Evolutionary conservation across 108 stramenopile species (phyloP).

Genomic region (Tribonema minus): DNA sequence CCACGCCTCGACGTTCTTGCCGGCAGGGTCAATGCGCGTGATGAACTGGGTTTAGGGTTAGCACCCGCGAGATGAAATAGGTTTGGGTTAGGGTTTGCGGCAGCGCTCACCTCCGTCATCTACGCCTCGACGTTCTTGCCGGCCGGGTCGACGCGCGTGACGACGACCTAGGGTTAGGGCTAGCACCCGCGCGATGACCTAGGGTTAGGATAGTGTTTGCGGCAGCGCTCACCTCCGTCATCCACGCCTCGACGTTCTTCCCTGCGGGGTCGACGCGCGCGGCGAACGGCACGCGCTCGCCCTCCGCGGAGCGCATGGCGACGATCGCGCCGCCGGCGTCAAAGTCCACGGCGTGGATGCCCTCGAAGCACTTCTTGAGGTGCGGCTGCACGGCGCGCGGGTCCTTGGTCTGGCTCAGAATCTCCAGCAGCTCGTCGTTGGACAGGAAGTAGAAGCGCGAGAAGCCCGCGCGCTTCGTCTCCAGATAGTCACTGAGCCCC

Average conservation of each 20-base stretch:
- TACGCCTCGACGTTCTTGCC: constrained; percentile 66
- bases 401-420: constrained; percentile 53
- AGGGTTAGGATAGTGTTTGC: no score
- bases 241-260: constrained; percentile 66
- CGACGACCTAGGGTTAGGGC: no score
- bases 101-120: constrained; percentile 54
- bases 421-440: constrained; percentile 62
- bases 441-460: constrained; percentile 56
- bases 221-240: constrained; percentile 49
- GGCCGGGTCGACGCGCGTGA: no score
- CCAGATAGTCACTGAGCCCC: constrained; percentile 55
- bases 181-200: no score
- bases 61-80: no score
- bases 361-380: constrained; percentile 50
- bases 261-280: constrained; percentile 47
- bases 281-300: constrained; percentile 51
- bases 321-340: constrained; percentile 50
- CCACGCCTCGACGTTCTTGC: constrained; percentile 67
- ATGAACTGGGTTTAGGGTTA: no score
- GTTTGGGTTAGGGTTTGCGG: no score
- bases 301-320: constrained; percentile 55
- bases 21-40: no score
- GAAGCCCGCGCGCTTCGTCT: constrained; percentile 56
- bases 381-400: constrained; percentile 52
- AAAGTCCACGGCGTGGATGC: constrained; percentile 55